These are phyloP conservation scores for Seiridium unicorne DNA, from an alignment of 2,329 filamentous ascomycete genomes.

Conservation along the genomic window DNA sequence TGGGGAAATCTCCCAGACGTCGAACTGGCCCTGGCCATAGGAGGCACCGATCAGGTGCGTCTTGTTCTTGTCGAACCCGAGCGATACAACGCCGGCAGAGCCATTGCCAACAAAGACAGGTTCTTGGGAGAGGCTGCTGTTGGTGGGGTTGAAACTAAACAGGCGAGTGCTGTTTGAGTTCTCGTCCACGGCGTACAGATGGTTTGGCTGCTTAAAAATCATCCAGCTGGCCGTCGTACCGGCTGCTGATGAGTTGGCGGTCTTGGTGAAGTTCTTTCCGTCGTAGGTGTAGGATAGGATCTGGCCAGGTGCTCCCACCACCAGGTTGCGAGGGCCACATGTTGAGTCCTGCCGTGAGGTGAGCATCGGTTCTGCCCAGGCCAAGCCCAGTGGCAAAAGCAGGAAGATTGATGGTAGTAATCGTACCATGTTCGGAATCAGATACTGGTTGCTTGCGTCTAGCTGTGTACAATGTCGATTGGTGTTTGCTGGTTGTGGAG, in stretches of 20 bases:
- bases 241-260: constrained; percentile 25
- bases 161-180: constrained; percentile 36
- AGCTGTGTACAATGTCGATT: too few relatives aligned
- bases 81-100: constrained; percentile 43
- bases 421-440: constrained; percentile 1
- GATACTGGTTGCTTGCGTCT: too few relatives aligned
- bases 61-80: constrained; percentile 43
- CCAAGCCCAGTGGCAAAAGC: neutral
- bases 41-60: constrained; percentile 44
- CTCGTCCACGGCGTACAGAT: constrained; percentile 49
- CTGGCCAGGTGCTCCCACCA: constrained; percentile 2
- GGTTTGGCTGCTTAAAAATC: constrained; percentile 35
- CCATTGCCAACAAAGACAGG: constrained; percentile 29
- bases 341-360: neutral
- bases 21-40: constrained; percentile 39
- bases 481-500: too few relatives aligned
- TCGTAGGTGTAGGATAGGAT: constrained; percentile 1
- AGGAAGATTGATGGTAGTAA: neutral
- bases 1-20: constrained; percentile 42
- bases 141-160: constrained; percentile 34
- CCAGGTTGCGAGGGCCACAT: neutral
- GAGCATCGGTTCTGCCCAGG: neutral
- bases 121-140: constrained; percentile 23
- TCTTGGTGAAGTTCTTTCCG: neutral
- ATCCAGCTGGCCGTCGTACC: constrained; percentile 44